phyloP scores from a whole-genome alignment of 805 yeast species.

The Teunomyces pallodes region DNA sequence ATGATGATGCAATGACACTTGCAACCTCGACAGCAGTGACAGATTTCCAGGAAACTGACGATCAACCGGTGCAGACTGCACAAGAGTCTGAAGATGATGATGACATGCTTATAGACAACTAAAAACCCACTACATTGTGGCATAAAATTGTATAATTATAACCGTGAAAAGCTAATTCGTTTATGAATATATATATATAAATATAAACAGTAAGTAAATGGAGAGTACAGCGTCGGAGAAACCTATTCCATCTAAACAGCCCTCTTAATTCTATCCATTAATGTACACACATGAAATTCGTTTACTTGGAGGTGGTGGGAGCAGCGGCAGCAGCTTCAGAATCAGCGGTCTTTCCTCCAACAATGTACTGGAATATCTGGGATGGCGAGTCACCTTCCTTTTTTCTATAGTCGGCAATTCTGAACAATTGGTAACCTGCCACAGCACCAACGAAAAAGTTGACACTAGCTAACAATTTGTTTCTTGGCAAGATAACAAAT shows the following conservation, averaged over 20 bases:
- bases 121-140: neutral
- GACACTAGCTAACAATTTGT: slow-evolving; percentile 83
- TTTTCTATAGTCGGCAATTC: slow-evolving; percentile 68
- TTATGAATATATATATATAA: neutral
- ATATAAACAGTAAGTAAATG: neutral
- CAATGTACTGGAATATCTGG: slow-evolving; percentile 58
- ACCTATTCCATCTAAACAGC: neutral
- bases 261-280: neutral
- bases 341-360: slow-evolving; percentile 41
- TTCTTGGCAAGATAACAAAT: slow-evolving; percentile 85
- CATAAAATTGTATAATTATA: slow-evolving; percentile 3
- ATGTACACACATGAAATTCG: slow-evolving; percentile 2
- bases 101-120: slow-evolving; percentile 10
- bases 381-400: slow-evolving; percentile 58
- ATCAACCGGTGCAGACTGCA: neutral
- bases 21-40: neutral
- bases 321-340: slow-evolving; percentile 2
- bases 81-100: slow-evolving; percentile 6
- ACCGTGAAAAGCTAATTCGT: neutral
- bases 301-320: neutral
- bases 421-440: slow-evolving; percentile 76
- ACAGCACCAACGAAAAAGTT: slow-evolving; percentile 91
- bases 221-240: neutral
- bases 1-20: neutral
- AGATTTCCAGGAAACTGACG: neutral